phyloP scores from a whole-genome alignment of 345 rosid genomes.

The Syzygium oleosum region DNA sequence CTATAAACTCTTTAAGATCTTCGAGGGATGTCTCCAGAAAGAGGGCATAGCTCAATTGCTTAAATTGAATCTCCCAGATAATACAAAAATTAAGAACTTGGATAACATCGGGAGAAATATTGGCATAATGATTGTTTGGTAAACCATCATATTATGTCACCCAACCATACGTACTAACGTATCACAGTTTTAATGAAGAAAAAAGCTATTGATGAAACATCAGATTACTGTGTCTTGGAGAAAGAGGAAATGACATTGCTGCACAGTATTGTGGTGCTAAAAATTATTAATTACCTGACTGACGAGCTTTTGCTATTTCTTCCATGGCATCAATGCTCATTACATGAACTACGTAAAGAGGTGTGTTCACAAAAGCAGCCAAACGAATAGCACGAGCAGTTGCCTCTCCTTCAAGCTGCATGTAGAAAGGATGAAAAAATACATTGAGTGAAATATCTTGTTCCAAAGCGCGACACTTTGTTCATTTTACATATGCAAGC shows the following conservation, averaged over 20 bases:
- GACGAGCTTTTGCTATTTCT: slow-evolving; percentile 89
- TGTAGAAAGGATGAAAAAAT: not conserved
- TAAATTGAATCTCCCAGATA: not conserved
- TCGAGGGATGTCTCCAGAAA: not conserved
- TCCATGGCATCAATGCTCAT: slow-evolving; percentile 99
- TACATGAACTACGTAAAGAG: slow-evolving; percentile 95
- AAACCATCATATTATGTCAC: not conserved
- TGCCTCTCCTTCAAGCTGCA: slow-evolving; percentile 97
- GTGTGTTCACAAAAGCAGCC: slow-evolving; percentile 86
- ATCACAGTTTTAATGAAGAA: not conserved
- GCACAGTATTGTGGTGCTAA: not conserved
- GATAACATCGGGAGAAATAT: not conserved
- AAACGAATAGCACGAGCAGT: slow-evolving; percentile 88
- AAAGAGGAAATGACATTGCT: not conserved
- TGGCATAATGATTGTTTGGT: not conserved
- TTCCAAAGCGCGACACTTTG: not conserved
- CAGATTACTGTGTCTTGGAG: not conserved
- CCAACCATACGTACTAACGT: not conserved
- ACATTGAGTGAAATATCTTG: not conserved
- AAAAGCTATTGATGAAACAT: not conserved
- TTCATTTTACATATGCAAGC: not conserved
- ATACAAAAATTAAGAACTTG: not conserved
- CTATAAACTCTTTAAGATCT: not conserved
- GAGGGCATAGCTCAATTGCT: not conserved
- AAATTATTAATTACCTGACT: slow-evolving; percentile 43